A percentile compares a stretch with the other conserved stretches of the same genome.
Conservation (phyloP, 176 grass and related monocot species). For the Lolium multiflorum region DNA sequence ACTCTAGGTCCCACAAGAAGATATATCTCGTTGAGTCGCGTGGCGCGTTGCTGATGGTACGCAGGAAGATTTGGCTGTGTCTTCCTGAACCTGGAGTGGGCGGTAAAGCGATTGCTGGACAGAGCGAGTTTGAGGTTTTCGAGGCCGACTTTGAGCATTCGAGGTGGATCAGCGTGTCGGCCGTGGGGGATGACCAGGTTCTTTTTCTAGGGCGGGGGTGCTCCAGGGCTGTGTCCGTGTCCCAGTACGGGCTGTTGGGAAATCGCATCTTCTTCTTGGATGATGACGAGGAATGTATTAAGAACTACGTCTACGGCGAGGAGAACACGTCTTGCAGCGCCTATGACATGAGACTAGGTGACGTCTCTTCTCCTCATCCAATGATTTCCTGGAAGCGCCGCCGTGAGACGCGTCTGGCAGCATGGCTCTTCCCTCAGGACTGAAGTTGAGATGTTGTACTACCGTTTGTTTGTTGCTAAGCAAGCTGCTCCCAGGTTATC, state of each 20-base stretch:
- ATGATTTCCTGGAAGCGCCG: not conserved
- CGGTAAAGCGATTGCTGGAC: not conserved
- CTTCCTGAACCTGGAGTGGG: not conserved
- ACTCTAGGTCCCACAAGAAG: not conserved
- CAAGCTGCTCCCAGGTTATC: not conserved
- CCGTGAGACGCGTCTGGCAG: not conserved
- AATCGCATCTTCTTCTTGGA: slow-evolving; percentile 12
- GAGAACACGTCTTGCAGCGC: not conserved
- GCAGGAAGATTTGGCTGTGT: not conserved
- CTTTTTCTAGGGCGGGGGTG: not conserved
- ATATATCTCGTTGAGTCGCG: slow-evolving; percentile 7
- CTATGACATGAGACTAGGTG: not conserved
- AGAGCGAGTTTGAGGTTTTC: not conserved
- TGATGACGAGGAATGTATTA: not conserved
- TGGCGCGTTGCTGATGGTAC: not conserved
- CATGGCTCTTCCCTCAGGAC: slow-evolving; percentile 13
- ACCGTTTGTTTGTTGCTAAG: not conserved
- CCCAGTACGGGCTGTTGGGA: not conserved
- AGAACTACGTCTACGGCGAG: not conserved
- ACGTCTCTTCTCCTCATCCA: not conserved
- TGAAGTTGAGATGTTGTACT: not conserved
- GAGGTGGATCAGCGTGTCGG: not conserved
- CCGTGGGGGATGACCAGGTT: not conserved
- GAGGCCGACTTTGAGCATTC: slow-evolving; percentile 6
- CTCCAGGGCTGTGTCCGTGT: not conserved